These are phyloP conservation scores for Tetradesmus obliquus DNA, from an alignment of 139 green algal genomes.

Conservation along the genomic window DNA sequence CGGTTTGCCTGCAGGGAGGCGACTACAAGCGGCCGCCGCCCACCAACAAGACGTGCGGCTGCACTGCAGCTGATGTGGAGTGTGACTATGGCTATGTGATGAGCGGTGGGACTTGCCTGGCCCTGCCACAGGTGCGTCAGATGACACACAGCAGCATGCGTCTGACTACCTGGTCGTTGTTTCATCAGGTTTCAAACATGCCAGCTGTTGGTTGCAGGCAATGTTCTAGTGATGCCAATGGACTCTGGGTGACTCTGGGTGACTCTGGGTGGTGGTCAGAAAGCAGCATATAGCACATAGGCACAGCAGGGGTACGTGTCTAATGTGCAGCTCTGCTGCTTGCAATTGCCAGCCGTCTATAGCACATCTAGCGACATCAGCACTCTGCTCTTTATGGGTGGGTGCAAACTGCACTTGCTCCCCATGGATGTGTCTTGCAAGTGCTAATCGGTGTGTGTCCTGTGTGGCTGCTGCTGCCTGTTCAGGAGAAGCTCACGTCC, in stretches of 20 bases:
- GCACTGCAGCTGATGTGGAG: slow-evolving; percentile 68
- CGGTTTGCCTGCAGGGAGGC: slow-evolving; percentile 75
- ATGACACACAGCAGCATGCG: background rate
- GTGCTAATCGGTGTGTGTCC: too few relatives aligned
- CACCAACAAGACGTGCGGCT: slow-evolving; percentile 61
- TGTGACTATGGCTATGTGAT: slow-evolving; percentile 87
- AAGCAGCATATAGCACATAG: too few relatives aligned
- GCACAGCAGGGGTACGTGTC: too few relatives aligned
- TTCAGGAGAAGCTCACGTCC: slow-evolving; percentile 38
- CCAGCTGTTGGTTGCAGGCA: background rate
- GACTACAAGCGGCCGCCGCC: slow-evolving; percentile 58
- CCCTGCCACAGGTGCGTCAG: slow-evolving; percentile 31
- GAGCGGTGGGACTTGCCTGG: slow-evolving; percentile 34
- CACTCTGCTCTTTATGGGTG: too few relatives aligned
- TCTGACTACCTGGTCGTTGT: background rate
- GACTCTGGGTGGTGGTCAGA: background rate
- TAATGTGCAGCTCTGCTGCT: background rate
- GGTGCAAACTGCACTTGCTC: too few relatives aligned
- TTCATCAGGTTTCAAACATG: background rate
- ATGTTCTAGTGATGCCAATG: background rate
- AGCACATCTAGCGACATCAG: too few relatives aligned
- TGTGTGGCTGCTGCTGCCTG: background rate
- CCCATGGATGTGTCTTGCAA: too few relatives aligned
- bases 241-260: too few relatives aligned
- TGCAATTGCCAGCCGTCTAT: background rate